These are phyloP conservation scores for Stentor roeselii DNA, from an alignment of 73 alveolate species.

Conservation along the genomic window DNA sequence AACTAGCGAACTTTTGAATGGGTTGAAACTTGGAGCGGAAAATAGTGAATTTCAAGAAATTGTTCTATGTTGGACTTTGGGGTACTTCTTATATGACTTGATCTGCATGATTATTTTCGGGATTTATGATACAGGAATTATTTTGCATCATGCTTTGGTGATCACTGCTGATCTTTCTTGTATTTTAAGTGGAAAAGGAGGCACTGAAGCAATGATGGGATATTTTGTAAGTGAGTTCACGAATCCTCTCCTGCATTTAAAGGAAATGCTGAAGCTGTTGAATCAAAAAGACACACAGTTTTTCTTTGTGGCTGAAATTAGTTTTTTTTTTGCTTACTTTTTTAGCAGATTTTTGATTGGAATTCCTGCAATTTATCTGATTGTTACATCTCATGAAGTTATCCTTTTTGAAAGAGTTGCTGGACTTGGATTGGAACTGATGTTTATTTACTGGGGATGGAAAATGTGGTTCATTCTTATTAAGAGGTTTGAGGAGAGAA, in stretches of 20 bases:
- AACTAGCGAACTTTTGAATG: not conserved
- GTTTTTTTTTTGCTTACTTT: not conserved
- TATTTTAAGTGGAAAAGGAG: not conserved
- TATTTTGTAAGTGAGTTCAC: not conserved
- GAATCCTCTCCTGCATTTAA: not conserved
- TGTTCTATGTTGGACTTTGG: not conserved
- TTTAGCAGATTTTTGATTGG: conserved; percentile 14
- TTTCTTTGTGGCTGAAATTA: not conserved
- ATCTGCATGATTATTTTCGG: not conserved
- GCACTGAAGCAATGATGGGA: not conserved
- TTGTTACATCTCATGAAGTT: not conserved
- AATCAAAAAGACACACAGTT: not conserved
- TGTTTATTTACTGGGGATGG: not conserved
- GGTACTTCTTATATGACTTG: conserved; percentile 7
- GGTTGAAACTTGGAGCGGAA: not conserved
- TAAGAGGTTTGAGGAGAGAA: not conserved
- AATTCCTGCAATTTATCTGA: not conserved
- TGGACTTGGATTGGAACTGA: not conserved
- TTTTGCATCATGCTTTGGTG: not conserved
- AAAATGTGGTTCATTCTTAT: not conserved
- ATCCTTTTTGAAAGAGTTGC: not conserved
- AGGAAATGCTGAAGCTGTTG: not conserved
- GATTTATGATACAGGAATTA: not conserved
- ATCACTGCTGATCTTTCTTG: not conserved
- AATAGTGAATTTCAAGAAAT: not conserved